phyloP scores from a whole-genome alignment of 176 grass and related monocot species.

The Alopecurus myosuroides region DNA sequence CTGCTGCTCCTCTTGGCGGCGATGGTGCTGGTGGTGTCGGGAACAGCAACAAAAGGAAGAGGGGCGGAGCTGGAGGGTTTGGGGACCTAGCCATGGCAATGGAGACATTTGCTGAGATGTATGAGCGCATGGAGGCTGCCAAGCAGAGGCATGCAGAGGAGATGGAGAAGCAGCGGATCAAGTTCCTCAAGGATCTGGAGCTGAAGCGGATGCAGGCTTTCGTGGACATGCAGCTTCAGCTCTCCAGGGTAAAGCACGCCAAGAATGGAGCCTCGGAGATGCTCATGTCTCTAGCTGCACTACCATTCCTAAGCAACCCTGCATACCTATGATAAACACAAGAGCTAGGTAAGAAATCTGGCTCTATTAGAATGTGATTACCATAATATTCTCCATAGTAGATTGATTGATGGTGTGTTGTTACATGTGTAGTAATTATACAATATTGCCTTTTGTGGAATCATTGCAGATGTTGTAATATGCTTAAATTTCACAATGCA shows the following conservation, averaged over 20 bases:
- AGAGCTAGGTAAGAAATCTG: constrained; percentile 42
- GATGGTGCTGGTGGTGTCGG: neutral
- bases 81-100: constrained; percentile 77
- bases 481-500: neutral
- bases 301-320: constrained; percentile 67
- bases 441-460: neutral
- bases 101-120: constrained; percentile 75
- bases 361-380: constrained; percentile 4
- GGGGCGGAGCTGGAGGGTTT: constrained; percentile 42
- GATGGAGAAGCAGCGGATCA: constrained; percentile 94
- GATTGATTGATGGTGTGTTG: constrained; percentile 17
- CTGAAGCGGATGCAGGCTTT: constrained; percentile 94
- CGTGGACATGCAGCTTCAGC: constrained; percentile 82
- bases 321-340: constrained; percentile 48
- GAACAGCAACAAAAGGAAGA: constrained; percentile 33
- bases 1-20: neutral
- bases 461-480: constrained; percentile 1
- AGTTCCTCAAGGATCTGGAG: constrained; percentile 84
- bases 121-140: constrained; percentile 71
- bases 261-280: constrained; percentile 48
- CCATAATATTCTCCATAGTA: neutral
- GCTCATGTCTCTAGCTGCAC: constrained; percentile 52
- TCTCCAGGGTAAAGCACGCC: constrained; percentile 54
- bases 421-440: neutral
- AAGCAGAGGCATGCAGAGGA: constrained; percentile 88